Evolutionary conservation across 164 flowering plant species (phyloP), one percentile per base, ranked within the genome.

Genomic region (Chloranthus sessilifolius): DNA sequence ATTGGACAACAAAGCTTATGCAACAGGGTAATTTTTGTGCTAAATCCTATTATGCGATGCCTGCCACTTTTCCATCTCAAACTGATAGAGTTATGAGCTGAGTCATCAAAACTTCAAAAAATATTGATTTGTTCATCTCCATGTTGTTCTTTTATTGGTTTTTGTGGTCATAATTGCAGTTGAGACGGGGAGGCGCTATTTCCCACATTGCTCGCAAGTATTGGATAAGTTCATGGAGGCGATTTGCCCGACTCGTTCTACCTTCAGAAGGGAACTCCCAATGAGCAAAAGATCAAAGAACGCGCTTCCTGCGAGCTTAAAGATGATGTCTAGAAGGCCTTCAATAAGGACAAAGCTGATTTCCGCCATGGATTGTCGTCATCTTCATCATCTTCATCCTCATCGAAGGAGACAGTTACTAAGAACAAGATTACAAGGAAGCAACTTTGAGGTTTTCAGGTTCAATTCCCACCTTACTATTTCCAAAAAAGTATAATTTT

Each of bases 131-230:
- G n/a, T n/a, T n/a, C n/a, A n/a, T n/a, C n/a, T n/a, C n/a, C n/a
- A n/a, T n/a, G n/a, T n/a, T n/a, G n/a, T n/a, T n/a, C n/a, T n/a
- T n/a, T n/a, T n/a, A n/a, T n/a, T n/a, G n/a, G n/a, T n/a, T n/a
- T 23, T 42, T 42, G 2, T 6, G 2, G 27, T 56, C n/a, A 19
- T 63, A 43, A 15, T 59, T 56, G 57, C 77, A 82, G 89, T 82
- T 53, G 80, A 74, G 52, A 48, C 56, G 55, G 89, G 85, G 4
- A 56, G 74, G 19, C 80, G 80, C 10, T 80, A 50, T 44, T 80
- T 83, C 47, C 90, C 86, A 1, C 62, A 61, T 63, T 80, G 86
- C 68, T 80, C 82, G 1, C 59, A 72, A 53, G 90, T 72, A 19
- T 63, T 83, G 39, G 82, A 80, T 56, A 78, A 74, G 56, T 71